Conservation (phyloP, 2,329 filamentous ascomycete species). For the Aspergillus uvarum region DNA sequence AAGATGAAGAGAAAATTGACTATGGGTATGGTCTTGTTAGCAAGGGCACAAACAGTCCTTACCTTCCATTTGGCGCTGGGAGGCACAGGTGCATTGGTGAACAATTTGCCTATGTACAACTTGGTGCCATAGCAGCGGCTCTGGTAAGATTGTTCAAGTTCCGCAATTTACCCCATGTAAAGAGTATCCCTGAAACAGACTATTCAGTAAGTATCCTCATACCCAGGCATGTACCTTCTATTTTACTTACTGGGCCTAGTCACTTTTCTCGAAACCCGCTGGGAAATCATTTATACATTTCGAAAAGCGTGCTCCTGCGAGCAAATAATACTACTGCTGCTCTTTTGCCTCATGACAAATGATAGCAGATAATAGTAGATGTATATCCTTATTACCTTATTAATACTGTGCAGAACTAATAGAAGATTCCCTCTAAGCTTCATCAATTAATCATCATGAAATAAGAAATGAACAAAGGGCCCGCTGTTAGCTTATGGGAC, state of each 20-base stretch:
- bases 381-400: neutral
- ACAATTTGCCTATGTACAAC: conserved; percentile 91
- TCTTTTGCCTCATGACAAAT: neutral
- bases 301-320: conserved; percentile 52
- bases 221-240: neutral
- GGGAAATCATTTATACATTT: conserved; percentile 72
- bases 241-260: conserved; percentile 31
- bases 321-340: conserved; percentile 26
- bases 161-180: conserved; percentile 51
- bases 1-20: conserved; percentile 74
- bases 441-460: too few species aligned
- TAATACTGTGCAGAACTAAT: neutral
- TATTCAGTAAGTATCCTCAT: conserved; percentile 49
- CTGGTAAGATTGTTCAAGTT: conserved; percentile 79
- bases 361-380: neutral
- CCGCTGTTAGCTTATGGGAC: too few species aligned
- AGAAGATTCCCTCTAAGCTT: neutral
- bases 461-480: too few species aligned
- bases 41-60: conserved; percentile 86
- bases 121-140: conserved; percentile 78
- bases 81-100: conserved; percentile 94
- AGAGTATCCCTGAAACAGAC: conserved; percentile 51
- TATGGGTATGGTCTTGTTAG: conserved; percentile 92
- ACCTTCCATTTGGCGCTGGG: conserved; percentile 90
- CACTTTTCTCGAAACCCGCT: conserved; percentile 70